Percentiles rank a stretch among this genome's conserved stretches.
Evolutionary conservation across 2,329 filamentous ascomycete species (phyloP).

Genomic region (Colletotrichum sp.): DNA sequence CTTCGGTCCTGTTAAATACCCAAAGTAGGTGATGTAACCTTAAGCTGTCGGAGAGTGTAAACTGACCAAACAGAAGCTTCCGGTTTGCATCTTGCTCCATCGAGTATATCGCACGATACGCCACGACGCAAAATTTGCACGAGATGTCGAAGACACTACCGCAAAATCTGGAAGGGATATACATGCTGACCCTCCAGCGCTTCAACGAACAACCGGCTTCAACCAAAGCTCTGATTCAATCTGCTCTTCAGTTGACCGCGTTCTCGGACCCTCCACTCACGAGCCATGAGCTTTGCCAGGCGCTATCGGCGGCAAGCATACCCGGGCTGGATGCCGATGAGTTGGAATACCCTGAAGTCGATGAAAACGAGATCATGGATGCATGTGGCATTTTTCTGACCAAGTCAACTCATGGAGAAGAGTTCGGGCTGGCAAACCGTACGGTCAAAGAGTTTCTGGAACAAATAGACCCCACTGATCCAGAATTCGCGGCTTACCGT

Average conservation of each 20-base stretch:
- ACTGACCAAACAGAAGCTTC: background rate
- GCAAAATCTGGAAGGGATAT: background rate
- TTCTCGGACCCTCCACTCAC: background rate
- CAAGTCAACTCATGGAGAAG: background rate
- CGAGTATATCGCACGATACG: background rate
- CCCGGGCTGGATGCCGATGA: background rate
- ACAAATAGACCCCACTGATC: background rate
- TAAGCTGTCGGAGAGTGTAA: rapidly evolving
- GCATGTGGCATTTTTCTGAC: background rate
- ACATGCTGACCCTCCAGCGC: background rate
- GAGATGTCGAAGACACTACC: background rate
- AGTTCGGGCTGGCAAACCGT: background rate
- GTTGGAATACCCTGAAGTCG: background rate
- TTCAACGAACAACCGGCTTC: background rate
- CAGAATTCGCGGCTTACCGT: background rate
- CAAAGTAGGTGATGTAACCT: background rate
- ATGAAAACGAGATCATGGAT: background rate
- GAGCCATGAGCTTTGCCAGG: background rate
- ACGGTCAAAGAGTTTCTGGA: background rate
- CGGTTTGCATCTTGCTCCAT: background rate
- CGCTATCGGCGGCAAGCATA: background rate
- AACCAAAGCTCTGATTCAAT: background rate
- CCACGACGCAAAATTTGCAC: background rate
- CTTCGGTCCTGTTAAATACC: rapidly evolving
- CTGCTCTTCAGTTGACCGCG: background rate